Base-by-base conservation (phyloP, 495 filamentous ascomycete genomes). In the Penicillium coffeae region DNA sequence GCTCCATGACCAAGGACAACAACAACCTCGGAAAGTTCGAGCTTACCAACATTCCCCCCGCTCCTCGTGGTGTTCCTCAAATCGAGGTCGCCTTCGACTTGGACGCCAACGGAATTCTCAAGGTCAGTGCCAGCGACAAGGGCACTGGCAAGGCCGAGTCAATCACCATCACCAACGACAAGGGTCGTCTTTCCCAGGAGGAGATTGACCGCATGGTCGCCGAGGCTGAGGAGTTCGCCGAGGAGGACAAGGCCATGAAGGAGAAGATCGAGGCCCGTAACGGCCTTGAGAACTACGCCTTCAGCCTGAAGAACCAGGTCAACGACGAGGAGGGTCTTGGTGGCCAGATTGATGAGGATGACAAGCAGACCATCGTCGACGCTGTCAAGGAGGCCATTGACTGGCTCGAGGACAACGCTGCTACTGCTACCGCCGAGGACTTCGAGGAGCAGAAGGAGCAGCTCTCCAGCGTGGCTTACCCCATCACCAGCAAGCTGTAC, bases 371-470 rank as follows among this genome's bases (percentile, higher is more conserved):
- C 58, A 87, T 97, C 59, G 74, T 96, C 55, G 89, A 95, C 47
- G 93, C 93, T 53, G 87, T 99, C 74, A 97, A 96, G 87, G 93
- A 97, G 76, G 78, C 91, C 47, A 85, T 84, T 52, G 94, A 96
- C 64, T 99, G 93, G 93, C 85, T 59, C 41, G 92, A 97, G 58
- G 90, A 96, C 82, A 93, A 96, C 75, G 90, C 82, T 52, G 81
- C 82, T 50, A 87, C 87, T 42, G 93, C 93, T 48, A 81, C 78
- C 51, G 77, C 84, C 44, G 94, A 97, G 78, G 93, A 97, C 76
- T 96, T 96, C 59, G 89, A 95, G 69, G 93, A 99, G 82, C 91
- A 97, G 77, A 95, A 92, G 81, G 92, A 99, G 86, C 95, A 96
- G 79, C 83, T 99, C 55, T 92, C 87, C 60, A 84, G 85, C 71